Evolutionary conservation across 352 stramenopile genomes (phyloP), one percentile per base, ranked within the genome.

Genomic region (Aphanomyces stellatus): DNA sequence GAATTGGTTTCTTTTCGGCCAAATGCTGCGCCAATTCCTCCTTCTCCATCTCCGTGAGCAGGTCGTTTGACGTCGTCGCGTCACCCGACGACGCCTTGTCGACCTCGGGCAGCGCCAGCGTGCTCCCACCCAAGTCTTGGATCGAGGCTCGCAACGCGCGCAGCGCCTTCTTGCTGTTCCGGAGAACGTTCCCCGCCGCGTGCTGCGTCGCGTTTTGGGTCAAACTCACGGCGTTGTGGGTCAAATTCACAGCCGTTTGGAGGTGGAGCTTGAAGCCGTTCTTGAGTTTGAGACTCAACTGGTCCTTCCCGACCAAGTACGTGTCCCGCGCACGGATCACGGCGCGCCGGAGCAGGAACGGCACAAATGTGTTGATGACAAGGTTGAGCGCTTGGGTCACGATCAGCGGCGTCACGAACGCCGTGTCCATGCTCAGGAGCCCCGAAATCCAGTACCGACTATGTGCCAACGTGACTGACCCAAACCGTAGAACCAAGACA

Each of bases 381-480:
- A 87, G 71, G 48, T 87, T 87, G 59, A 87, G 74, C 42, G 77
- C 79, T 69, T 87, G 79, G 31, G 79, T 87, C 56, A 87, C 79
- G 70, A 87, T 85, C 74, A 87, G 82, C 33, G 79, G 79, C 33
- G 79, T 87, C 53, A 87, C 79, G 53, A 87, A 85, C 10, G 79
- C 79, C 43, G 77, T 75, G 70, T 87, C 79, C 79, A 87, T 83
- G 40, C 65, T 74, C 64, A 87, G 80, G 60, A 87, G 71, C 0
- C 78, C 78, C 51, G 82, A 69, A 41, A 83, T 61, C 78, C 78
- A 87, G 64, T 87, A 87, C 33, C 76, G 78, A 57, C 75, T 67
- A 67, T 40, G 57, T 27, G 11, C 51, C n/a, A 40, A 57, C 8
- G 15, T n/a, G 24, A 42, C 35, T 33, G 15, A 41, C 34, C 51